These are phyloP conservation scores for Lactarius akahatsu DNA, from an alignment of 768 basidiomycete species.

Conservation along the genomic window DNA sequence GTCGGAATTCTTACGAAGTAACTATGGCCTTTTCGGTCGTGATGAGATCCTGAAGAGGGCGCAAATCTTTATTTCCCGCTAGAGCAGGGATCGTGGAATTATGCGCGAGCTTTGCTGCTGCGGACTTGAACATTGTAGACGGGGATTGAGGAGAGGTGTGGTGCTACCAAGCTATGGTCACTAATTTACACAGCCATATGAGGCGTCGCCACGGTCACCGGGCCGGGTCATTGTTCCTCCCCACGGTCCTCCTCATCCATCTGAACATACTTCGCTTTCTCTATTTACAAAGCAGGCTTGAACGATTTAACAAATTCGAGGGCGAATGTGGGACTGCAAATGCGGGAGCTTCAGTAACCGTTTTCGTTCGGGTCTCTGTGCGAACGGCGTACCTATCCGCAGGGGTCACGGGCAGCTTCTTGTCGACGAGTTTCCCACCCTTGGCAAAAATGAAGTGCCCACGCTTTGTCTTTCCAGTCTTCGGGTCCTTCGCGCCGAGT, in stretches of 20 bases:
- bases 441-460: constrained; percentile 94
- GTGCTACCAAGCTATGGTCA: neutral
- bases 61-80: constrained; percentile 70
- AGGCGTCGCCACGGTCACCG: neutral
- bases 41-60: constrained; percentile 85
- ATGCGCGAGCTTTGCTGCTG: constrained; percentile 83
- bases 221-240: neutral
- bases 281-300: constrained; percentile 11
- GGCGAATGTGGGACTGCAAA: constrained; percentile 56
- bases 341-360: constrained; percentile 7
- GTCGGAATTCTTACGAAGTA: constrained; percentile 51
- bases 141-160: neutral
- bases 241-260: too few species aligned
- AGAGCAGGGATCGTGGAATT: constrained; percentile 78
- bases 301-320: constrained; percentile 64
- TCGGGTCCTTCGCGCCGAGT: constrained; percentile 65
- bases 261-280: neutral
- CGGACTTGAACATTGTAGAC: constrained; percentile 66
- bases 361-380: neutral
- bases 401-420: constrained; percentile 83
- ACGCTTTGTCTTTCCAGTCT: constrained; percentile 80
- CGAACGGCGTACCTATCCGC: constrained; percentile 62
- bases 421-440: constrained; percentile 86
- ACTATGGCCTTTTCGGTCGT: constrained; percentile 84
- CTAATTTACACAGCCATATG: constrained; percentile 1